These are phyloP conservation scores for Colletotrichum horii DNA, from an alignment of 2,329 filamentous ascomycete genomes.

Conservation along the genomic window DNA sequence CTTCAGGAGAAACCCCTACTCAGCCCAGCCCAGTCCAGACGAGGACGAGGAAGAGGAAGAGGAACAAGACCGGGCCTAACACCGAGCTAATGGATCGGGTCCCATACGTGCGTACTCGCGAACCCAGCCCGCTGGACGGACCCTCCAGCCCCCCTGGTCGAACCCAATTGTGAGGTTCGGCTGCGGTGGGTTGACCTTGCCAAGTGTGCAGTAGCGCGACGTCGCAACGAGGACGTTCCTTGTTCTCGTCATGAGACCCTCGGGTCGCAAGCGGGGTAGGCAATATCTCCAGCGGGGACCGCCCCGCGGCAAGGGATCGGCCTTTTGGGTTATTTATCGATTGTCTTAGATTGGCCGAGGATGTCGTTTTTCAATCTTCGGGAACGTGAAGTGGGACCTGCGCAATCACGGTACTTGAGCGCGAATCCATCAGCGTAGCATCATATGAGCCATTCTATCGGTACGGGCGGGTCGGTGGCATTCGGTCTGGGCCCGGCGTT, in stretches of 20 bases:
- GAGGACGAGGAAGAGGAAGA: not conserved
- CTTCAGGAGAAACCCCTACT: not conserved
- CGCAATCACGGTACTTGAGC: not conserved
- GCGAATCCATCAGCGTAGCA: not conserved
- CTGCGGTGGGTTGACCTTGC: not conserved
- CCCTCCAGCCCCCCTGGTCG: not conserved
- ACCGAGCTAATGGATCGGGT: conserved; percentile 3
- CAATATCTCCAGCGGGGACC: conserved; percentile 11
- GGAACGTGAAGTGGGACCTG: not conserved
- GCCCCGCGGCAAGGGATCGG: not conserved
- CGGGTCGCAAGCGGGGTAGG: conserved; percentile 3
- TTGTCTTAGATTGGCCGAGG: not conserved
- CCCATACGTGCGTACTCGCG: conserved; percentile 5
- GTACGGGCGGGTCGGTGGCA: not conserved
- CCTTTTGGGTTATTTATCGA: not conserved
- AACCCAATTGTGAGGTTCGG: conserved; percentile 20
- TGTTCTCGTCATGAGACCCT: conserved; percentile 10
- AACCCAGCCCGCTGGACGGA: conserved; percentile 1
- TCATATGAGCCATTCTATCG: not conserved
- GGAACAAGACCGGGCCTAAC: not conserved
- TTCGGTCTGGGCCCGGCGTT: conserved; percentile 2
- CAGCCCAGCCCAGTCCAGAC: not conserved
- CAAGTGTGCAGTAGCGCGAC: conserved; percentile 11
- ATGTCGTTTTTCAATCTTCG: not conserved
- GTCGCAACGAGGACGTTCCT: conserved; percentile 4